These are phyloP conservation scores for Teratosphaeria nubilosa DNA, from an alignment of 2,329 filamentous ascomycete genomes.

Conservation along the genomic window DNA sequence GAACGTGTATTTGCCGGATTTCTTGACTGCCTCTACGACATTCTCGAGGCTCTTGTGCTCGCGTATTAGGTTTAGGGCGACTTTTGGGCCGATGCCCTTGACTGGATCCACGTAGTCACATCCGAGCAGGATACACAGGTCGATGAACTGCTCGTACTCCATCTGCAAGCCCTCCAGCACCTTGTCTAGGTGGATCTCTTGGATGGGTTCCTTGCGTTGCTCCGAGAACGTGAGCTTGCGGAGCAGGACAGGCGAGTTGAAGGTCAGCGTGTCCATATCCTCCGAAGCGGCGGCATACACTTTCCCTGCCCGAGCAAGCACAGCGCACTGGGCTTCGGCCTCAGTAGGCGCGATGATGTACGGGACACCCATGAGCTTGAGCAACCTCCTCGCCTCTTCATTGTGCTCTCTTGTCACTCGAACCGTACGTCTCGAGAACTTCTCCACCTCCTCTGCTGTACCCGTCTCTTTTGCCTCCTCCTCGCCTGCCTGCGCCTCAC, in stretches of 20 bases:
- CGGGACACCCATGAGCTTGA: conserved; percentile 93
- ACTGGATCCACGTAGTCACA: conserved; percentile 97
- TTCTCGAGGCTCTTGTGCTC: conserved; percentile 83
- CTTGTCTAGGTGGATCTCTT: conserved; percentile 82
- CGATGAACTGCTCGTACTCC: conserved; percentile 85
- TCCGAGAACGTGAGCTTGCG: conserved; percentile 94
- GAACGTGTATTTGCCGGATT: conserved; percentile 68
- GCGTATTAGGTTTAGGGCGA: conserved; percentile 85
- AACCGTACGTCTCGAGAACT: conserved; percentile 88
- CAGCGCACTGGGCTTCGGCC: conserved; percentile 92
- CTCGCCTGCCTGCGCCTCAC: conserved; percentile 77
- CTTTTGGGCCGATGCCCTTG: conserved; percentile 85
- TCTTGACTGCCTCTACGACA: conserved; percentile 70
- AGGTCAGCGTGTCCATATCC: conserved; percentile 98
- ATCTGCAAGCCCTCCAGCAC: conserved; percentile 80
- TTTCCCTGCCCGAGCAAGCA: conserved; percentile 79
- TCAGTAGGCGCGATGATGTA: conserved; percentile 94
- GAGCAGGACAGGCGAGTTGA: conserved; percentile 81
- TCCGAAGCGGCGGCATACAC: conserved; percentile 95
- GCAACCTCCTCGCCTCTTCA: conserved; percentile 77
- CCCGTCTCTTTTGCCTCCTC: conserved; percentile 97
- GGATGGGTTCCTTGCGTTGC: conserved; percentile 93
- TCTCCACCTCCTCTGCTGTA: conserved; percentile 94
- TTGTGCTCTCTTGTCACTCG: conserved; percentile 96
- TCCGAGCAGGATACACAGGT: conserved; percentile 92